phyloP scores from a whole-genome alignment of 805 yeast genomes.

The Wickerhamomyces ciferrii region DNA sequence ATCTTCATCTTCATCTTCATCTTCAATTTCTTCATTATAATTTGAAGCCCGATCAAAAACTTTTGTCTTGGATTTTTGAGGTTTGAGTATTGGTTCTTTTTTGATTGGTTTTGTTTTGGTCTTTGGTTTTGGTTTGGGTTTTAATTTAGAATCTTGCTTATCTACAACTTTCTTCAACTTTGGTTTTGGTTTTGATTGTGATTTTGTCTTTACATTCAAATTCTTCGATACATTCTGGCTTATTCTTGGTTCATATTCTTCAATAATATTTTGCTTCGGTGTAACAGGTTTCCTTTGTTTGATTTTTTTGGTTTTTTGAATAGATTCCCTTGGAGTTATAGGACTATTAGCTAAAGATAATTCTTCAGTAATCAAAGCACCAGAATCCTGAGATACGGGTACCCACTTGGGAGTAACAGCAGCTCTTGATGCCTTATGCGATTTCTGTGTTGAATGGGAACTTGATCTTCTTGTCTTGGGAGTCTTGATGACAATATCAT shows the following conservation, averaged over 20 bases:
- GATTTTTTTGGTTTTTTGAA: background rate
- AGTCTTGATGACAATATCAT: slow-evolving; percentile 6
- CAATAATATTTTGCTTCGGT: background rate
- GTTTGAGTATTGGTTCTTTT: slow-evolving; percentile 1
- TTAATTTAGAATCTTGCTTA: too few species aligned
- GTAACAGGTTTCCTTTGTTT: slow-evolving; percentile 1
- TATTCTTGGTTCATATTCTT: background rate
- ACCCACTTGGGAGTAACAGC: slow-evolving; percentile 2
- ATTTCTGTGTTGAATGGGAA: background rate
- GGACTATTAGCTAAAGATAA: slow-evolving; percentile 3
- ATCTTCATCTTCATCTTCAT: slow-evolving; percentile 6
- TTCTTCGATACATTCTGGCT: background rate
- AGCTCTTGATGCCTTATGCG: background rate
- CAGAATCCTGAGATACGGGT: slow-evolving; percentile 13
- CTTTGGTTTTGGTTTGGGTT: slow-evolving; percentile 3
- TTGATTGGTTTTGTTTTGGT: background rate
- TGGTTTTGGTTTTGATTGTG: too few species aligned
- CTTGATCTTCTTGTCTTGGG: slow-evolving; percentile 3
- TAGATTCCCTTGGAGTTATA: background rate
- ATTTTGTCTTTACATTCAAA: too few species aligned
- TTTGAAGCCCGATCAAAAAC: background rate
- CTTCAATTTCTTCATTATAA: slow-evolving; percentile 1
- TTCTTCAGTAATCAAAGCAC: slow-evolving; percentile 16
- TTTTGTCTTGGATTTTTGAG: slow-evolving; percentile 3
- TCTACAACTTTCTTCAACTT: too few species aligned